Percentiles rank a stretch among this genome's conserved stretches.
These are phyloP conservation scores for Lantana camara DNA, from an alignment of 257 asterid genomes.

Conservation along the genomic window DNA sequence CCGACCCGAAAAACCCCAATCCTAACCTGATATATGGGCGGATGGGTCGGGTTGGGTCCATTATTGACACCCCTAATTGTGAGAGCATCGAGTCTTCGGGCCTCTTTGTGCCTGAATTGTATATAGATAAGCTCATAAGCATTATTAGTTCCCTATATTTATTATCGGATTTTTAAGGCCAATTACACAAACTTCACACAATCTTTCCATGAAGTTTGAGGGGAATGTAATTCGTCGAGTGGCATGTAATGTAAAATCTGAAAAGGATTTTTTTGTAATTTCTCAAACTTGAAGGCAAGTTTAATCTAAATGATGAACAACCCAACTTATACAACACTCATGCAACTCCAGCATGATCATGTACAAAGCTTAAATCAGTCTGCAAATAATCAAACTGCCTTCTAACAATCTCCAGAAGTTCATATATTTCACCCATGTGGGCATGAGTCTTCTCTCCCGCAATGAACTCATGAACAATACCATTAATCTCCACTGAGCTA, in stretches of 20 bases:
- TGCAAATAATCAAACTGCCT: constrained; percentile 36
- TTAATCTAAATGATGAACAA: background rate
- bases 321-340: background rate
- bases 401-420: constrained; percentile 37
- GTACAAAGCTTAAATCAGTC: constrained; percentile 14
- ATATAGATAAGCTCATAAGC: constrained; percentile 30
- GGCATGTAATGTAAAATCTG: no score
- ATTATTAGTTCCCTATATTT: constrained; percentile 5
- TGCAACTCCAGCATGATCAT: background rate
- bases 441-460: constrained; percentile 61
- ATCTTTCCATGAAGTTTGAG: no score
- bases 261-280: no score
- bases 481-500: constrained; percentile 67
- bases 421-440: constrained; percentile 34
- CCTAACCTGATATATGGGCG: no score
- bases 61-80: no score
- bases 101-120: constrained; percentile 33
- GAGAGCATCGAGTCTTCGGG: constrained; percentile 24
- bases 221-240: no score
- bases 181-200: no score
- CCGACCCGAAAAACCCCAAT: no score
- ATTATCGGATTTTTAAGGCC: background rate
- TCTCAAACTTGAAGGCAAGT: no score
- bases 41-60: no score
- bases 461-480: constrained; percentile 61